Percentiles rank a stretch among this genome's conserved stretches.
These are phyloP conservation scores for Perkinsus chesapeaki DNA, from an alignment of 169 alveolate genomes.

Conservation along the genomic window DNA sequence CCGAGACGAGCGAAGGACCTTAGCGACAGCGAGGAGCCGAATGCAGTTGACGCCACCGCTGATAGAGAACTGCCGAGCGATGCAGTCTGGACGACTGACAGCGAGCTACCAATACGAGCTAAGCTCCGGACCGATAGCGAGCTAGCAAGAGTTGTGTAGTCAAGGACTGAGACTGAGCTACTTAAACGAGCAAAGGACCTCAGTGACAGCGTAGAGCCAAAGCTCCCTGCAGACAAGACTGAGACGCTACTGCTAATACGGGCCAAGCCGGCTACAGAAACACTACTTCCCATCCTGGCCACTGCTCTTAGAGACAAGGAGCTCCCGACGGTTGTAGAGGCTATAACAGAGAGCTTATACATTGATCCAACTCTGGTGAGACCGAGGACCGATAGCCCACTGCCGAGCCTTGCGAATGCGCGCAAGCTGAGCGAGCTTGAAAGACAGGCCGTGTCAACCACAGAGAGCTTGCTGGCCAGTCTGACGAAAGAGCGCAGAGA, in stretches of 20 bases:
- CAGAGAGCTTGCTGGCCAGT: not conserved
- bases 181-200: not conserved
- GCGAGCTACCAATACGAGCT: not conserved
- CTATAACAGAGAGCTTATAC: not conserved
- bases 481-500: not conserved
- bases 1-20: not conserved
- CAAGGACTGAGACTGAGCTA: not conserved
- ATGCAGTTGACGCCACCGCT: not conserved
- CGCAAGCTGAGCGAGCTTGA: not conserved
- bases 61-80: not conserved
- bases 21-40: not conserved
- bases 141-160: not conserved
- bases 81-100: not conserved
- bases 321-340: not conserved
- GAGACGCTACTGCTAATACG: conserved; percentile 6
- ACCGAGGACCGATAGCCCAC: conserved; percentile 11
- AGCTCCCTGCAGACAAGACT: not conserved
- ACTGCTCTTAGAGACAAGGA: not conserved
- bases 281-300: not conserved
- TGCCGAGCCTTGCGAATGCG: not conserved
- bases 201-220: not conserved
- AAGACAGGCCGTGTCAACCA: not conserved
- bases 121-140: not conserved
- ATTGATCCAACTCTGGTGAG: not conserved
- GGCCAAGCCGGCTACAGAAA: not conserved